Base-by-base conservation (phyloP, 306 rosid genomes). In the Arachis hypogaea region DNA sequence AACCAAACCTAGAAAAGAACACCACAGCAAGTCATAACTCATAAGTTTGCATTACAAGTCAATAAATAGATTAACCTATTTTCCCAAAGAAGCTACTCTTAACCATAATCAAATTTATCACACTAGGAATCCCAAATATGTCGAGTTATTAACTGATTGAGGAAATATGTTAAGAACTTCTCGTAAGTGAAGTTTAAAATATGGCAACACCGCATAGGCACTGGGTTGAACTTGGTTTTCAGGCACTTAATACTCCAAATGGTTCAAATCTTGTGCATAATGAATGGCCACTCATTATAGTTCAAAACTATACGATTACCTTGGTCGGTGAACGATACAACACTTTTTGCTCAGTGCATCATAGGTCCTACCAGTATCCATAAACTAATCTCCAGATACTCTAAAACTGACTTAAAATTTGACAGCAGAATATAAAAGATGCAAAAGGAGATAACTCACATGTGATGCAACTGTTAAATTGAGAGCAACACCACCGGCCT, bases 401-500 rank as follows among this genome's bases (percentile, higher is more conserved):
- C 57, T 44, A 59, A 22, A 72, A 72, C 78, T 58, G 14, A 55
- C n/a, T 38, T 49, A 49, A 77, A 77, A 42, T 62, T 42, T 12
- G 16, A 68, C 11, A 3, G 52, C 57, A 73, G 12, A 60, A 73
- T 56, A 72, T 72, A 54, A 22, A 59, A 33, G 4, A 66, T 7
- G 49, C 14, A 51, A 33, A 68, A 45, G 61, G 60, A 52, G 67
- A 77, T 63, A 68, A 50, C 92, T 86, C 77, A 91, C 98, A 80
- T 93, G 90, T 29, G 98, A 94, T 54, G 98, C 97, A 8, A 89
- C 86, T 0, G 97, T 89, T 77, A 94, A 90, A 88, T 94, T 94
- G 71, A 94, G 96, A 51, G 97, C 98, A 70, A 94, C 87, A 18
- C 98, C 98, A 12, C 98, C 98, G 1, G 97, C 98, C 80, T 94